Percentiles rank a stretch among this genome's conserved stretches.
These are phyloP conservation scores for Aspergillus indologenus DNA, from an alignment of 495 filamentous ascomycete genomes.

Conservation along the genomic window DNA sequence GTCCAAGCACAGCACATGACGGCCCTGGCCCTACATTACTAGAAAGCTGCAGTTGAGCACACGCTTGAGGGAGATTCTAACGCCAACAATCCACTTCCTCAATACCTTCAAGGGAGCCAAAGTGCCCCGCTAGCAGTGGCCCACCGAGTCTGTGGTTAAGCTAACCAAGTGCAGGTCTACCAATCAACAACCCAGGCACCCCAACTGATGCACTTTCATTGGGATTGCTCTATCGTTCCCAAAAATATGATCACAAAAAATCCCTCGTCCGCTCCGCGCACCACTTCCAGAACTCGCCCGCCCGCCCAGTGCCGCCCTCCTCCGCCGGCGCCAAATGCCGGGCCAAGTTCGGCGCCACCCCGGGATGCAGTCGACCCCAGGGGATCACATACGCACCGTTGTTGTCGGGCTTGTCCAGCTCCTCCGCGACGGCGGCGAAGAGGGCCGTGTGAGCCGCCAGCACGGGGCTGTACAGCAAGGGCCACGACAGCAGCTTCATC, in stretches of 20 bases:
- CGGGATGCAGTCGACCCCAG: conserved; percentile 34
- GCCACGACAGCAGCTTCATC: conserved; percentile 16
- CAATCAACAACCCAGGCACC: too few relatives aligned
- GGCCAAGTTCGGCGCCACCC: conserved; percentile 27
- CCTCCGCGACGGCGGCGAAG: conserved; percentile 39
- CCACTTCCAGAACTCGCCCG: conserved; percentile 35
- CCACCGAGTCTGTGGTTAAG: too few relatives aligned
- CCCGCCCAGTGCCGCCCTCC: conserved; percentile 33
- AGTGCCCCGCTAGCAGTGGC: too few relatives aligned
- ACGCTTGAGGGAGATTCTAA: too few relatives aligned
- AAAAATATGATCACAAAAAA: conserved; percentile 6
- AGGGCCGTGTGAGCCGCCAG: conserved; percentile 41
- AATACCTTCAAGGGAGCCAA: too few relatives aligned
- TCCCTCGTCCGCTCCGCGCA: conserved; percentile 27
- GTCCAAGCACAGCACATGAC: too few relatives aligned
- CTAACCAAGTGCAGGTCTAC: too few relatives aligned
- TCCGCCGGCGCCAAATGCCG: conserved; percentile 25
- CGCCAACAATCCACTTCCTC: too few relatives aligned
- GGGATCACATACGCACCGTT: conserved; percentile 38
- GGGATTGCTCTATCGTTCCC: too few relatives aligned
- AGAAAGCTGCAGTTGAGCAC: too few relatives aligned
- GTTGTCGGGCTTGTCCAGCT: conserved; percentile 27
- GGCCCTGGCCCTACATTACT: too few relatives aligned
- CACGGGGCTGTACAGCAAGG: conserved; percentile 28
- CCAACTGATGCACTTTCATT: too few relatives aligned